phyloP scores from a whole-genome alignment of 1,284 basidiomycete genomes.

The Tilletia setariae region DNA sequence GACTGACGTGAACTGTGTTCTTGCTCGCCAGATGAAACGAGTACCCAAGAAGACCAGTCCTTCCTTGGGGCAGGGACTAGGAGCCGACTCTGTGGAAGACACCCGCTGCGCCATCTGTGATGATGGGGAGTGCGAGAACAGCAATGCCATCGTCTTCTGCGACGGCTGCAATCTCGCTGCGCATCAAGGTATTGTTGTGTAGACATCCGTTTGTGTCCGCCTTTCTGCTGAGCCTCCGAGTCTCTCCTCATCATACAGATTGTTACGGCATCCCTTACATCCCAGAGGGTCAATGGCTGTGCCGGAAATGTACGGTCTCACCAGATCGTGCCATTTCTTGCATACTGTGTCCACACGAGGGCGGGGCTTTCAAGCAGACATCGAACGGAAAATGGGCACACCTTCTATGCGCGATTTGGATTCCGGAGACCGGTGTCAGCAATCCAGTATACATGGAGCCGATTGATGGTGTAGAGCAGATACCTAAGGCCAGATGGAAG shows the following conservation, averaged over 20 bases:
- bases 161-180: constrained; percentile 98
- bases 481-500: constrained; percentile 90
- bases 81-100: constrained; percentile 42
- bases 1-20: neutral
- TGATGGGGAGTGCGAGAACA: constrained; percentile 96
- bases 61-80: constrained; percentile 16
- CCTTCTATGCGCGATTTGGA: constrained; percentile 94
- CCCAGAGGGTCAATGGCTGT: constrained; percentile 98
- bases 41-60: constrained; percentile 33
- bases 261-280: constrained; percentile 99
- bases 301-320: constrained; percentile 95
- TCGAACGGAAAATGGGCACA: constrained; percentile 91
- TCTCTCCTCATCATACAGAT: constrained; percentile 60
- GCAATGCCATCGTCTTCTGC: constrained; percentile 98
- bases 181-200: constrained; percentile 73
- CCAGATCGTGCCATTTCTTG: constrained; percentile 93
- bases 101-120: constrained; percentile 89
- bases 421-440: constrained; percentile 88
- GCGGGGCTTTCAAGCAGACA: constrained; percentile 98
- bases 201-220: neutral
- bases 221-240: no score
- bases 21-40: constrained; percentile 58
- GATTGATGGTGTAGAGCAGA: constrained; percentile 80
- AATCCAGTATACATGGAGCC: constrained; percentile 99
- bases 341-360: constrained; percentile 89